Base-by-base conservation (phyloP, 441 rosid species). In the Populus hybrid region DNA sequence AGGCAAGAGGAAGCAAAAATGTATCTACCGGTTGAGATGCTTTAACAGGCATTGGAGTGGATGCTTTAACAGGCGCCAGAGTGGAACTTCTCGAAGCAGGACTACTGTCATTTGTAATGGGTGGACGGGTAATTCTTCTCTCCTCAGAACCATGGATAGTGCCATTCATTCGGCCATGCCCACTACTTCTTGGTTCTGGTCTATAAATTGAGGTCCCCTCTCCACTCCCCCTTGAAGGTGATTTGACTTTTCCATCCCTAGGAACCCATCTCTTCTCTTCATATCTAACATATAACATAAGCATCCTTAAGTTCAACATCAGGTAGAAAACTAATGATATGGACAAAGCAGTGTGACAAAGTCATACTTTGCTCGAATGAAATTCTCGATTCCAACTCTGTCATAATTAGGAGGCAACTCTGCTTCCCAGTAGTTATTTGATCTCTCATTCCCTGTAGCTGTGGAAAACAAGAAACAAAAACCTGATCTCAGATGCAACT, bases 351-450 rank as follows among this genome's bases (percentile, higher is more conserved):
- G 6, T 4, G 34, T 32, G 34, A 32, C 50, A 61, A 70, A n/a
- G 70, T 65, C 87, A 80, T 91, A 96, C 99, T 96, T 94, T 5
- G 97, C 98, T 70, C 95, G 96, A 79, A 96, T 96, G 86, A 96
- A 96, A 83, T 92, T 94, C 86, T 96, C 98, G 79, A 96, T 91
- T 71, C 98, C 96, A 80, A 90, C 98, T 91, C 99, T 90, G 74
- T 91, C 96, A 78, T 96, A 94, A 79, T 91, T 88, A 74, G 95
- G 89, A 73, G 97, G 98, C 80, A 96, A 81, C 84, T 94, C 99
- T 79, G 99, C 94, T 94, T 96, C 99, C 99, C 99, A 96, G 82
- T 88, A 91, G 88, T 87, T 87, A 84, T 96, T 96, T 42, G 99
- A 87, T 83, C 83, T 92, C 84, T 96, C 98, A 79, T 96, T 96